Conservation (phyloP, 2,329 filamentous ascomycete species). For the Xylaria sp. region DNA sequence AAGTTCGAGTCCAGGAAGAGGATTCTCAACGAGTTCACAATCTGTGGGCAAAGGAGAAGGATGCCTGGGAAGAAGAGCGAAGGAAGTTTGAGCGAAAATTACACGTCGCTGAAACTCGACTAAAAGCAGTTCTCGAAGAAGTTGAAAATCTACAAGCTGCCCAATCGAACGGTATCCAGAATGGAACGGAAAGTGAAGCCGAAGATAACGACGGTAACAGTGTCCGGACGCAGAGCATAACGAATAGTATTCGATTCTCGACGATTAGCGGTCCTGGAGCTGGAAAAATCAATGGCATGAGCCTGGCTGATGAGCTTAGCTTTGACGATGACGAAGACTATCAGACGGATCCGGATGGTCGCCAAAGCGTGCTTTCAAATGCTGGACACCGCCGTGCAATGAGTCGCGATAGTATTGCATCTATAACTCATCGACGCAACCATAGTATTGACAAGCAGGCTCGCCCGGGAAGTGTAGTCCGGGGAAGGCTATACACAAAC, state of each 20-base stretch:
- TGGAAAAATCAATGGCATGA: slow-evolving; percentile 73
- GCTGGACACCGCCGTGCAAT: slow-evolving; percentile 62
- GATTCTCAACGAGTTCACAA: slow-evolving; percentile 81
- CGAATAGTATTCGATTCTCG: slow-evolving; percentile 79
- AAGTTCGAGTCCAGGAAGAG: slow-evolving; percentile 81
- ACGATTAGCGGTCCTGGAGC: slow-evolving; percentile 68
- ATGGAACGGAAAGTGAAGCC: slow-evolving; percentile 65
- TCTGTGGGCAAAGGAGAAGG: slow-evolving; percentile 85
- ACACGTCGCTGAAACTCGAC: slow-evolving; percentile 87
- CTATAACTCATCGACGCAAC: slow-evolving; percentile 62
- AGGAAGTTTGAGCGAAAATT: slow-evolving; percentile 84
- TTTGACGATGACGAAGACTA: slow-evolving; percentile 83
- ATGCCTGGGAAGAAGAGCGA: slow-evolving; percentile 85
- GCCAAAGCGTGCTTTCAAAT: slow-evolving; percentile 69
- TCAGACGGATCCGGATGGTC: slow-evolving; percentile 77
- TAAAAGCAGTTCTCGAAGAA: slow-evolving; percentile 88
- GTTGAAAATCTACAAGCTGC: slow-evolving; percentile 76
- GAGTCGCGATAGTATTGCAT: slow-evolving; percentile 68
- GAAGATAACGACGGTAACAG: slow-evolving; percentile 79
- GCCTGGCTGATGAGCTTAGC: slow-evolving; percentile 89
- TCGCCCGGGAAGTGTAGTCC: slow-evolving; percentile 65
- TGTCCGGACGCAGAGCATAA: slow-evolving; percentile 77
- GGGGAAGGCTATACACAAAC: slow-evolving; percentile 65
- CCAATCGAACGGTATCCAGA: slow-evolving; percentile 55
- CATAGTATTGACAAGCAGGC: slow-evolving; percentile 69